These are phyloP conservation scores for Paramecium primaurelia DNA, from an alignment of 73 alveolate genomes.

Conservation along the genomic window DNA sequence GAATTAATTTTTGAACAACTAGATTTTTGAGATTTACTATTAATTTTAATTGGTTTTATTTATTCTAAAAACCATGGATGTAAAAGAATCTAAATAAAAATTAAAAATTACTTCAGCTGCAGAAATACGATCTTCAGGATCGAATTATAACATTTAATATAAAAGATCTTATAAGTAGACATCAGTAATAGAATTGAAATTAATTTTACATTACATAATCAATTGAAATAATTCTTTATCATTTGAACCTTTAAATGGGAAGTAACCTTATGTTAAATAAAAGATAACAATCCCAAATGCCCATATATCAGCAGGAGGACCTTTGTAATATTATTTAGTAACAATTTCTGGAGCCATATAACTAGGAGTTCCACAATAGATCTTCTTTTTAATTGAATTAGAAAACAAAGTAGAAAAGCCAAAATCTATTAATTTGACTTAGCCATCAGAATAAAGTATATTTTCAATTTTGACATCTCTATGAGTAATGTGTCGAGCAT, in stretches of 20 bases:
- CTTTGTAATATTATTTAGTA: constrained; percentile 62
- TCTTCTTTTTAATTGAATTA: constrained; percentile 56
- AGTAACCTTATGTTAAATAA: constrained; percentile 59
- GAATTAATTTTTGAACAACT: neutral
- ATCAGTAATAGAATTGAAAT: neutral
- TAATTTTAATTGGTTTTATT: neutral
- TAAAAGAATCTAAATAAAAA: neutral
- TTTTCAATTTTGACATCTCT: constrained; percentile 75
- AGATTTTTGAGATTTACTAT: neutral
- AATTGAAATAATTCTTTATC: constrained; percentile 54
- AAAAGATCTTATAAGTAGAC: neutral
- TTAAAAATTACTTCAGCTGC: neutral
- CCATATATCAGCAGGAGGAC: constrained; percentile 82
- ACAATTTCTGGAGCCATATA: constrained; percentile 95
- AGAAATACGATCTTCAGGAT: neutral
- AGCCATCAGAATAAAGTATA: constrained; percentile 58
- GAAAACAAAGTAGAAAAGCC: constrained; percentile 70
- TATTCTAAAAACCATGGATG: constrained; percentile 28
- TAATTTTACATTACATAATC: neutral
- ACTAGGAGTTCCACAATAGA: constrained; percentile 89
- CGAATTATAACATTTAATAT: neutral
- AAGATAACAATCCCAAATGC: constrained; percentile 71
- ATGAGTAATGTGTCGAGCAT: constrained; percentile 68
- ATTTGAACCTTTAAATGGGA: constrained; percentile 67
- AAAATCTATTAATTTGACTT: constrained; percentile 72